These are phyloP conservation scores for Colletotrichum eremochloae DNA, from an alignment of 2,329 filamentous ascomycete genomes.

Conservation along the genomic window DNA sequence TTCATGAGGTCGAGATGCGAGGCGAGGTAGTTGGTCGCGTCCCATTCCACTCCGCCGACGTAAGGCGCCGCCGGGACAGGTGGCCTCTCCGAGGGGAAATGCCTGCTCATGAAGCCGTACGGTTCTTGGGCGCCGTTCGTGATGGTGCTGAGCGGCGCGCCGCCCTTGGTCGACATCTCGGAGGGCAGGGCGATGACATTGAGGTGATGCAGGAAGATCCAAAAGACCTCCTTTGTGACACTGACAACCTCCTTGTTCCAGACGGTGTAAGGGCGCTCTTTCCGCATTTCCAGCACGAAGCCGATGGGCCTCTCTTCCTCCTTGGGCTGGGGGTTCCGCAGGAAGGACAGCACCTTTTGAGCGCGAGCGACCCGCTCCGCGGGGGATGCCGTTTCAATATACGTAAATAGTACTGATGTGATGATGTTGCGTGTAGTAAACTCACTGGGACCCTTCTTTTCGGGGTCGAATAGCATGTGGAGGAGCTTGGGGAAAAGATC, in stretches of 20 bases:
- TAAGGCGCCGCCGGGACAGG: slow-evolving; percentile 96
- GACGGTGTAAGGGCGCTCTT: slow-evolving; percentile 87
- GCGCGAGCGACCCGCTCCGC: slow-evolving; percentile 77
- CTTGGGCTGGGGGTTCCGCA: slow-evolving; percentile 82
- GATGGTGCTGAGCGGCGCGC: slow-evolving; percentile 45
- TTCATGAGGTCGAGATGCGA: slow-evolving; percentile 94
- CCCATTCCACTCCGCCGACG: slow-evolving; percentile 98
- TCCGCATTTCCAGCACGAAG: slow-evolving; percentile 92
- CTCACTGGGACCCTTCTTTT: slow-evolving; percentile 97
- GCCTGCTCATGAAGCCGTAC: slow-evolving; percentile 73
- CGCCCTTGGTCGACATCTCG: slow-evolving; percentile 52
- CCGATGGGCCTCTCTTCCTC: slow-evolving; percentile 82
- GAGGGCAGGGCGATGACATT: slow-evolving; percentile 82
- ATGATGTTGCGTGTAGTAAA: slow-evolving; percentile 94
- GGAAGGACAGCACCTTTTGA: slow-evolving; percentile 79
- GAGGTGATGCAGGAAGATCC: slow-evolving; percentile 96
- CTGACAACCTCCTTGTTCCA: slow-evolving; percentile 95
- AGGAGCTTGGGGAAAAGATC: slow-evolving; percentile 89
- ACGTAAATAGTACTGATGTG: slow-evolving; percentile 89
- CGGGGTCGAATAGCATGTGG: slow-evolving; percentile 94
- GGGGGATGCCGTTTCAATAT: slow-evolving; percentile 77
- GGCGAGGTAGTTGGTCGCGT: slow-evolving; percentile 95
- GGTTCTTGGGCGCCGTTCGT: slow-evolving; percentile 55
- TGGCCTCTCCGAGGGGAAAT: slow-evolving; percentile 88
- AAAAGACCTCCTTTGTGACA: slow-evolving; percentile 98